Evolutionary conservation across 176 grass and related monocot genomes (phyloP).

Genomic region (Canna indica): DNA sequence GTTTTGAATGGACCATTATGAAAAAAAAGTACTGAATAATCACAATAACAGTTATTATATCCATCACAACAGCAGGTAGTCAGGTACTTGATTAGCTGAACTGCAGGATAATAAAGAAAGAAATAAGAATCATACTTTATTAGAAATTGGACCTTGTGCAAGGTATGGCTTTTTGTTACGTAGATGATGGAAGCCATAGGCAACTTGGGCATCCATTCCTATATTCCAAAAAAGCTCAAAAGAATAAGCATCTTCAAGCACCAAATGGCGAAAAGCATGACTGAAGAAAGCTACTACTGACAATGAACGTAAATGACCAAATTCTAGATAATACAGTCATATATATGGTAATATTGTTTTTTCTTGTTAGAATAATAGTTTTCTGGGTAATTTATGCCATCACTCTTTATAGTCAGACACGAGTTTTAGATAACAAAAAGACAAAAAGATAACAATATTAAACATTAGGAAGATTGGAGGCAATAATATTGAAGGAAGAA

Average conservation of each 20-base stretch:
- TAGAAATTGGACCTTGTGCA: constrained; percentile 83
- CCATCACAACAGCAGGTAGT: background rate
- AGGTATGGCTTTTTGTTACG: constrained; percentile 83
- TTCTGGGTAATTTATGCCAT: background rate
- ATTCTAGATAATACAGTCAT: background rate
- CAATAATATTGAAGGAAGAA: background rate
- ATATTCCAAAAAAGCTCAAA: constrained; percentile 10
- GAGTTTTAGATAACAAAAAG: background rate
- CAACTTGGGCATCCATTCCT: constrained; percentile 99
- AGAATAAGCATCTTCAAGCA: constrained; percentile 1
- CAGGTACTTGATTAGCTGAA: background rate
- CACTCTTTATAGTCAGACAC: too few relatives aligned
- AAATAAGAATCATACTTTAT: constrained; percentile 61
- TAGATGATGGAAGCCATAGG: constrained; percentile 90
- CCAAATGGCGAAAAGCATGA: constrained; percentile 3
- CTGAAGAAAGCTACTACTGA: background rate
- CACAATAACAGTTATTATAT: background rate
- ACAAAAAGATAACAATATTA: background rate
- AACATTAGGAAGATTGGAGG: background rate
- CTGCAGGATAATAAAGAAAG: background rate
- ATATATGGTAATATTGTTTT: background rate
- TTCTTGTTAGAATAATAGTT: background rate
- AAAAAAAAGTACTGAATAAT: background rate
- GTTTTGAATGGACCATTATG: background rate
- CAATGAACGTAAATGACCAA: background rate